phyloP scores from a whole-genome alignment of 2,329 filamentous ascomycete genomes.

The Waltergamsia citrina region DNA sequence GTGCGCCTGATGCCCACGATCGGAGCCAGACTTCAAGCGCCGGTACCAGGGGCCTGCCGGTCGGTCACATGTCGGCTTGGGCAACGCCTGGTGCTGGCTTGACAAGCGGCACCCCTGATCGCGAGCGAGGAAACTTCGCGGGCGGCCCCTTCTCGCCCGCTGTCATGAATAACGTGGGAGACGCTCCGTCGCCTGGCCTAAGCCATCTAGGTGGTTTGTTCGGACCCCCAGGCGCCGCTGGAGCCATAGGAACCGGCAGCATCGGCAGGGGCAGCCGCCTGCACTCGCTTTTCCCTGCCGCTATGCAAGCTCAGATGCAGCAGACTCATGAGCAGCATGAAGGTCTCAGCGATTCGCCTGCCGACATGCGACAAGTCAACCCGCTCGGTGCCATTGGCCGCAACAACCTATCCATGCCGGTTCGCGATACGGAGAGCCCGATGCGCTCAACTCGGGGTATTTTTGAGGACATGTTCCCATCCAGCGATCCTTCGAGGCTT shows the following conservation, averaged over 20 bases:
- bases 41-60: slow-evolving; percentile 64
- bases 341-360: slow-evolving; percentile 40
- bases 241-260: slow-evolving; percentile 46
- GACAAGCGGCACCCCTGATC: slow-evolving; percentile 58
- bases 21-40: slow-evolving; percentile 89
- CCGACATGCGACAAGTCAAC: slow-evolving; percentile 49
- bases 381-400: slow-evolving; percentile 61
- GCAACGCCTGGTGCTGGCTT: slow-evolving; percentile 43
- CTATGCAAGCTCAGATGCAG: slow-evolving; percentile 90
- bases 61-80: slow-evolving; percentile 56
- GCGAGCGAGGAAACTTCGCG: slow-evolving; percentile 48
- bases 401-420: slow-evolving; percentile 41
- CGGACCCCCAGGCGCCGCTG: slow-evolving; percentile 47
- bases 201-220: slow-evolving; percentile 62
- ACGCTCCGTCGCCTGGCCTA: slow-evolving; percentile 53
- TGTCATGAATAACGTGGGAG: slow-evolving; percentile 64
- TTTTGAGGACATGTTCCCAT: slow-evolving; percentile 46
- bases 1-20: slow-evolving; percentile 63
- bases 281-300: slow-evolving; percentile 75
- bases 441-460: slow-evolving; percentile 43
- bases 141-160: slow-evolving; percentile 62
- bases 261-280: slow-evolving; percentile 73
- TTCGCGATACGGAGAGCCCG: slow-evolving; percentile 50
- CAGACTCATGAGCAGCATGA: slow-evolving; percentile 47
- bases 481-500: slow-evolving; percentile 16